phyloP scores from a whole-genome alignment of 495 filamentous ascomycete species.

The Hypoxylon subgilvum region DNA sequence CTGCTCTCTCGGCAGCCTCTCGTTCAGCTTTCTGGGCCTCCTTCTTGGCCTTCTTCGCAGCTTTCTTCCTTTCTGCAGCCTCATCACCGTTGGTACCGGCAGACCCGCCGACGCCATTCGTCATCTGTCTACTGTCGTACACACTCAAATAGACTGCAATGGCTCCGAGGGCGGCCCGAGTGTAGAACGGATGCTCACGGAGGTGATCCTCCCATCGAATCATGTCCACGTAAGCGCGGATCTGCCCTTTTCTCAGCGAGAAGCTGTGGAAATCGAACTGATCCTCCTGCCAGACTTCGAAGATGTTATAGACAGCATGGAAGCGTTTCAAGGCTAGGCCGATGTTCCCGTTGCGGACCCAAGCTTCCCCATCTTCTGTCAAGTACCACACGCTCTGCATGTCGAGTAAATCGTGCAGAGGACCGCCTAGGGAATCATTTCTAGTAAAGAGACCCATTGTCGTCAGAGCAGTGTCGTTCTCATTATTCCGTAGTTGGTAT shows the following conservation, averaged over 20 bases:
- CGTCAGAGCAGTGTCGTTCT: constrained; percentile 80
- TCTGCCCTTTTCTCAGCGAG: constrained; percentile 91
- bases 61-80: constrained; percentile 84
- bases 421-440: constrained; percentile 81
- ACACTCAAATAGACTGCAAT: constrained; percentile 80
- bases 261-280: constrained; percentile 99
- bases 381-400: constrained; percentile 99
- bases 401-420: constrained; percentile 88
- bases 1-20: constrained; percentile 72
- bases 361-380: constrained; percentile 92
- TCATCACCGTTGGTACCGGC: constrained; percentile 60
- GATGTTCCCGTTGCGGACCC: constrained; percentile 79
- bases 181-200: constrained; percentile 91
- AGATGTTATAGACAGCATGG: constrained; percentile 84
- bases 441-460: constrained; percentile 96
- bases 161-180: constrained; percentile 81
- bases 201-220: constrained; percentile 92
- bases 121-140: constrained; percentile 71
- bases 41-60: constrained; percentile 91
- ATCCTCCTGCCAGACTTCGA: constrained; percentile 96
- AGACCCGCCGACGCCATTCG: constrained; percentile 59
- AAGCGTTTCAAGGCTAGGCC: constrained; percentile 91
- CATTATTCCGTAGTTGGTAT: constrained; percentile 91
- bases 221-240: constrained; percentile 95
- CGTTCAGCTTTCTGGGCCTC: constrained; percentile 86